Percentiles rank a stretch among this genome's conserved stretches.
phyloP scores from a whole-genome alignment of 2,329 filamentous ascomycete species.

The Simplicillium sp. region DNA sequence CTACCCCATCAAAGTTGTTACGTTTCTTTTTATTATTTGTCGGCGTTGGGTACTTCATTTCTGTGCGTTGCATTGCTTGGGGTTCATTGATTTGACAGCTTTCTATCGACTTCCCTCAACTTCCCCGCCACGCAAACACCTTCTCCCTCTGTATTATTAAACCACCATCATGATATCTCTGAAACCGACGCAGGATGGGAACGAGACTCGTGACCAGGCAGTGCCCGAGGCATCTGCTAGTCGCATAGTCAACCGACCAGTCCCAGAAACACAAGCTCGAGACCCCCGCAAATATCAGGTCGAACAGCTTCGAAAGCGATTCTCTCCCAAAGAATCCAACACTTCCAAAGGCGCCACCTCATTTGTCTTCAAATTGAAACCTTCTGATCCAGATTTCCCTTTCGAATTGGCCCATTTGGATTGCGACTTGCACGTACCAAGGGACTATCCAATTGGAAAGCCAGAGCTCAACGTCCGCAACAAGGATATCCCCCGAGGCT shows the following conservation, averaged over 20 bases:
- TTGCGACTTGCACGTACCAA: slow-evolving; percentile 58
- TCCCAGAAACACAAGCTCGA: slow-evolving; percentile 52
- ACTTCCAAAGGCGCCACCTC: slow-evolving; percentile 39
- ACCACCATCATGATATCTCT: slow-evolving; percentile 27
- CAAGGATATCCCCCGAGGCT: slow-evolving; percentile 59
- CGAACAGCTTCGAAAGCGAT: slow-evolving; percentile 61
- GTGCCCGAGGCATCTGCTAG: slow-evolving; percentile 32
- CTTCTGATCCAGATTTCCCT: slow-evolving; percentile 77
- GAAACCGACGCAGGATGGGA: slow-evolving; percentile 16
- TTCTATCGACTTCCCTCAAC: background rate
- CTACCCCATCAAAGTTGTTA: too few species aligned
- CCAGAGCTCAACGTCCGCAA: slow-evolving; percentile 58
- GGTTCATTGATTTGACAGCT: too few species aligned
- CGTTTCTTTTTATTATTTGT: background rate
- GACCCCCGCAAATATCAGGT: slow-evolving; percentile 69
- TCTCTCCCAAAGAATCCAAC: slow-evolving; percentile 36
- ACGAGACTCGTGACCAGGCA: slow-evolving; percentile 31
- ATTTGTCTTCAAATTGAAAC: slow-evolving; percentile 55
- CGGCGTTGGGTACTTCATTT: background rate
- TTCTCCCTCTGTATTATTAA: background rate
- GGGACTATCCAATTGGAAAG: slow-evolving; percentile 46
- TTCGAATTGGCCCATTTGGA: slow-evolving; percentile 63
- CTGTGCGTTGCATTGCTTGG: background rate
- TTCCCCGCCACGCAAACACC: slow-evolving; percentile 1
- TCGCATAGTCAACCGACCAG: slow-evolving; percentile 53